Conservation (phyloP, 2,329 filamentous ascomycete species). For the Madurella mycetomatis region DNA sequence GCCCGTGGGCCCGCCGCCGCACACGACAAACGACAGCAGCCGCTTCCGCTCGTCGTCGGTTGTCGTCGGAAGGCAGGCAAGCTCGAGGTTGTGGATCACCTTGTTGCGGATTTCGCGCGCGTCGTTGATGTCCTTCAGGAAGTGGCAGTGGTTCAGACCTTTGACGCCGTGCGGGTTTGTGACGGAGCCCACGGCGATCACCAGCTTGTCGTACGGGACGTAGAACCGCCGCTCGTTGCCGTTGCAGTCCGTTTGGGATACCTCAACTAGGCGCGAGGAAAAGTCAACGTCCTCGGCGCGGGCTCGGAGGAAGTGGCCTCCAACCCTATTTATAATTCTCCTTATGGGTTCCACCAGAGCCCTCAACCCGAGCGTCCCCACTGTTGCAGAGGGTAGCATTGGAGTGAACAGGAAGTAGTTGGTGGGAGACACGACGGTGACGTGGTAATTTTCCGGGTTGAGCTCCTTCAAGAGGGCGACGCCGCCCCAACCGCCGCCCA, state of each 20-base stretch:
- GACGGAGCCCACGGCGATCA: constrained; percentile 84
- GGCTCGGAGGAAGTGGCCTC: constrained; percentile 86
- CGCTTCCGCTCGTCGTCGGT: constrained; percentile 80
- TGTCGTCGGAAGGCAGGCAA: constrained; percentile 89
- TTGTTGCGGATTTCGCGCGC: constrained; percentile 84
- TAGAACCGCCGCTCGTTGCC: constrained; percentile 83
- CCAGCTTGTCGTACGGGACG: constrained; percentile 93
- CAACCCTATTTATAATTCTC: constrained; percentile 70
- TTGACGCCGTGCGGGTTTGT: constrained; percentile 96
- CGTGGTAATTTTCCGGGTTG: constrained; percentile 87
- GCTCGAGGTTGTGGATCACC: constrained; percentile 83
- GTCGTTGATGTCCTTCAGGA: constrained; percentile 92
- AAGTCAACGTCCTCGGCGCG: constrained; percentile 87
- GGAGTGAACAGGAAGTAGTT: constrained; percentile 99
- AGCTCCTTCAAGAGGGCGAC: constrained; percentile 87
- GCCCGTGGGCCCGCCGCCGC: constrained; percentile 90
- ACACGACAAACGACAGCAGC: constrained; percentile 91
- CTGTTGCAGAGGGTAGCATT: constrained; percentile 94
- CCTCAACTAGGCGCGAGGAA: constrained; percentile 82
- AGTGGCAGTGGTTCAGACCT: constrained; percentile 87
- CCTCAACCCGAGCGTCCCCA: constrained; percentile 86
- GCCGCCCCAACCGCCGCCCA: constrained; percentile 93
- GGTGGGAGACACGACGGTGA: constrained; percentile 88
- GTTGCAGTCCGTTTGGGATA: constrained; percentile 64
- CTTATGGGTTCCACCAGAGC: constrained; percentile 92